Evolutionary conservation across 2,329 filamentous ascomycete species (phyloP).

Genomic region (Curvularia hawaiiensis): DNA sequence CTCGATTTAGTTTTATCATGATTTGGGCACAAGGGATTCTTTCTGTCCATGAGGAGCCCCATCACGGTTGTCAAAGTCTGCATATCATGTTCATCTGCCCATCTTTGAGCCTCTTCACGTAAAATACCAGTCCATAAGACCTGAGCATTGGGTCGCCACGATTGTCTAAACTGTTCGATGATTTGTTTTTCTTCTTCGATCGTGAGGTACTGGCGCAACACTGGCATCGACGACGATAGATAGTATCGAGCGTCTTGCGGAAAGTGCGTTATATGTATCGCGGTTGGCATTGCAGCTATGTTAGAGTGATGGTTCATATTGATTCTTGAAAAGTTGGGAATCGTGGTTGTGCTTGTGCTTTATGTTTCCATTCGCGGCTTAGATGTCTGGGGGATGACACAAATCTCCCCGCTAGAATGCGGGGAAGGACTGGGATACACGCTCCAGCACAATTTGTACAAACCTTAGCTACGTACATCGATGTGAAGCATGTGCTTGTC

Average conservation of each 20-base stretch:
- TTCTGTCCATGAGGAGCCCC: neutral
- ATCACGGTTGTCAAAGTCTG: neutral
- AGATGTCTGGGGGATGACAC: neutral
- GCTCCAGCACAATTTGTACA: neutral
- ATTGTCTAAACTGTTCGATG: neutral
- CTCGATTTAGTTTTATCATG: neutral
- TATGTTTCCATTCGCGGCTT: neutral
- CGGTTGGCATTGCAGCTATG: neutral
- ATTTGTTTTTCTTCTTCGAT: slow-evolving; percentile 1
- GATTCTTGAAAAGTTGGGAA: neutral
- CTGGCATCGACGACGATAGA: neutral
- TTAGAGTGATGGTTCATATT: neutral
- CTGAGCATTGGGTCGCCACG: neutral
- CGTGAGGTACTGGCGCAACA: neutral
- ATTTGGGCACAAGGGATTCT: neutral
- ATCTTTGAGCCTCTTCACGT: slow-evolving; percentile 2
- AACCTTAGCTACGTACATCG: neutral
- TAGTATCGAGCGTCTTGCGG: neutral
- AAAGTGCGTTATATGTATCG: neutral
- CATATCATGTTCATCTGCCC: neutral
- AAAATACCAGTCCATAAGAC: neutral
- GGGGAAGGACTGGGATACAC: neutral
- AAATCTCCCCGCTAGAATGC: neutral
- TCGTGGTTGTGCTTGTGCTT: neutral
- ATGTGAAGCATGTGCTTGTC: too few species aligned